Evolutionary conservation across 352 stramenopile species (phyloP).

Genomic region (Phytopythium mirpurense): DNA sequence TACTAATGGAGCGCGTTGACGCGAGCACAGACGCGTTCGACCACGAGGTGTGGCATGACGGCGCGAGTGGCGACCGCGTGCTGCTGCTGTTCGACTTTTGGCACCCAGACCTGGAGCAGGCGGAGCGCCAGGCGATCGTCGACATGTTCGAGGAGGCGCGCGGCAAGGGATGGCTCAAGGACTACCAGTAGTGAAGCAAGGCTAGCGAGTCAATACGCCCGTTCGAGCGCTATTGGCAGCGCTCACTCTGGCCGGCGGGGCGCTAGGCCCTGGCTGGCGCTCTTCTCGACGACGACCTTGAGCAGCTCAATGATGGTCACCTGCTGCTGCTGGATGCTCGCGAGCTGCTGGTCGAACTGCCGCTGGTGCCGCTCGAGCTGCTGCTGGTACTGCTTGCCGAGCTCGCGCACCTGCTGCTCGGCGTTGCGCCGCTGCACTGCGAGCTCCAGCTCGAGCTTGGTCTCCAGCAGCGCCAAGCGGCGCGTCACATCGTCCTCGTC

Average conservation of each 20-base stretch:
- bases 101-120: slow-evolving; percentile 60
- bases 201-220: not conserved
- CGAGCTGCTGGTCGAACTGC: slow-evolving; percentile 22
- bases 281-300: slow-evolving; percentile 13
- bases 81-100: slow-evolving; percentile 85
- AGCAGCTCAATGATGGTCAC: slow-evolving; percentile 34
- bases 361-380: slow-evolving; percentile 24
- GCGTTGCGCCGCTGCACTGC: slow-evolving; percentile 20
- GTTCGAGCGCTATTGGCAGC: not conserved
- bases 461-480: slow-evolving; percentile 25
- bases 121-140: slow-evolving; percentile 47
- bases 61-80: slow-evolving; percentile 60
- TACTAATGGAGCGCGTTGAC: no score
- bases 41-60: slow-evolving; percentile 78
- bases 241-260: not conserved
- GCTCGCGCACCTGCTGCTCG: slow-evolving; percentile 21
- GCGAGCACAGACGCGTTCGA: slow-evolving; percentile 76
- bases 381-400: slow-evolving; percentile 18
- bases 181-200: slow-evolving; percentile 22
- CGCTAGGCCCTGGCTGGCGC: not conserved
- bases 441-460: slow-evolving; percentile 26
- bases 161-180: slow-evolving; percentile 74
- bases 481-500: slow-evolving; percentile 4
- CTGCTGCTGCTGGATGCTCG: slow-evolving; percentile 33
- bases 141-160: slow-evolving; percentile 72